Conservation (phyloP, 345 rosid genomes). For the Diplotaxis tenuifolia region DNA sequence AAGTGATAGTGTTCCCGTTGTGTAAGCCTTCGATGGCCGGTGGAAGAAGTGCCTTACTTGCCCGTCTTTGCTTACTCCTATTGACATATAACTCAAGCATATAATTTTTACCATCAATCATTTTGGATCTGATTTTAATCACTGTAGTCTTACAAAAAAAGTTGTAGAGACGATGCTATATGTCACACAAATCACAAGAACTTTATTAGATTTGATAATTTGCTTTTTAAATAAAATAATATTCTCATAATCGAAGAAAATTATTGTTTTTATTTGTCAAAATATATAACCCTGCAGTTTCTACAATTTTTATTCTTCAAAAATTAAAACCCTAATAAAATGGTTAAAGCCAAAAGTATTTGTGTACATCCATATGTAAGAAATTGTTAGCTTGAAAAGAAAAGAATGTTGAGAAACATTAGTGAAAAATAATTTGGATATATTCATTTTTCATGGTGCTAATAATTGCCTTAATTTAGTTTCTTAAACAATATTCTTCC, state of each 20-base stretch:
- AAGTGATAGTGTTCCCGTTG: constrained; percentile 89
- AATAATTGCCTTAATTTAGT: not conserved
- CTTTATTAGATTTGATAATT: not conserved
- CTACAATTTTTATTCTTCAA: not conserved
- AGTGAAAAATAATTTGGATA: too few species aligned
- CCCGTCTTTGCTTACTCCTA: constrained; percentile 84
- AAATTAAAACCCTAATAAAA: not conserved
- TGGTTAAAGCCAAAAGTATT: not conserved
- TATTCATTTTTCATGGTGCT: not conserved
- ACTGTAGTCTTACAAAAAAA: not conserved
- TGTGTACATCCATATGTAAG: not conserved
- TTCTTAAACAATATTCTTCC: not conserved
- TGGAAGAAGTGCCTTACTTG: constrained; percentile 90
- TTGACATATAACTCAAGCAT: not conserved
- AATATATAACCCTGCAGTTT: not conserved
- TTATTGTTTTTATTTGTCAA: too few species aligned
- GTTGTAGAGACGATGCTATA: not conserved
- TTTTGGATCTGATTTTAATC: too few species aligned
- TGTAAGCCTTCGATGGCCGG: constrained; percentile 89
- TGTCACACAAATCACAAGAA: not conserved
- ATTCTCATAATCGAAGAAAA: too few species aligned
- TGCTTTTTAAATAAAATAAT: not conserved
- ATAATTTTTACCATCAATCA: too few species aligned
- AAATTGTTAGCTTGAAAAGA: not conserved
- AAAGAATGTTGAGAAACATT: too few species aligned